These are phyloP conservation scores for Monosporascus sp. DNA, from an alignment of 2,329 filamentous ascomycete genomes.

Conservation along the genomic window DNA sequence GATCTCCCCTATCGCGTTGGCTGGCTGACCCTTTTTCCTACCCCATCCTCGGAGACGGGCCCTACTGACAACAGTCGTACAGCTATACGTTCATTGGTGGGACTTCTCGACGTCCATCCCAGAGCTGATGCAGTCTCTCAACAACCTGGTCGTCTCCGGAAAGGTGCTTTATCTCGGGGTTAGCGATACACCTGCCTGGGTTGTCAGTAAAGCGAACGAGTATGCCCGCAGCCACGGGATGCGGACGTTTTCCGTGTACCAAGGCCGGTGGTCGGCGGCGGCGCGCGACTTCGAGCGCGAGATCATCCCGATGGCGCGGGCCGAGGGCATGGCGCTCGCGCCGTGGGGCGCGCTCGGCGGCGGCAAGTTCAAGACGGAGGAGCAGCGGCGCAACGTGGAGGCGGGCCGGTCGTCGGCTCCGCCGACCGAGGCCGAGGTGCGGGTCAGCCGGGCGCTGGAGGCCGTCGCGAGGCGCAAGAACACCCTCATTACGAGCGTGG, in stretches of 20 bases:
- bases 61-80: too few species aligned
- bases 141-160: slow-evolving; percentile 52
- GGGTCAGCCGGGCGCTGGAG: slow-evolving; percentile 52
- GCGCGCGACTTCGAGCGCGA: slow-evolving; percentile 65
- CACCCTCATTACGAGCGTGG: slow-evolving; percentile 54
- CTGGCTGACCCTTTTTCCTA: neutral
- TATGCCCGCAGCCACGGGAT: slow-evolving; percentile 69
- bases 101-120: slow-evolving; percentile 61
- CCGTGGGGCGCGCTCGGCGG: slow-evolving; percentile 57
- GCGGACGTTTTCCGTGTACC: slow-evolving; percentile 64
- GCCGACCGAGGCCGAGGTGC: slow-evolving; percentile 49
- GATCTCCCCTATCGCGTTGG: neutral
- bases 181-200: slow-evolving; percentile 66
- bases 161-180: slow-evolving; percentile 66
- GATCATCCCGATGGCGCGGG: slow-evolving; percentile 61
- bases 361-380: slow-evolving; percentile 43
- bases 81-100: slow-evolving; percentile 63
- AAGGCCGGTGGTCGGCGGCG: slow-evolving; percentile 59
- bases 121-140: slow-evolving; percentile 65
- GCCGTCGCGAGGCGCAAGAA: slow-evolving; percentile 53
- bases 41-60: too few species aligned
- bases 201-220: slow-evolving; percentile 61
- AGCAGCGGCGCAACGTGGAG: slow-evolving; percentile 42
- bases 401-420: slow-evolving; percentile 31
- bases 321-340: slow-evolving; percentile 56